Evolutionary conservation across 2,329 filamentous ascomycete genomes (phyloP).

Genomic region (Penicillium sclerotiorum): DNA sequence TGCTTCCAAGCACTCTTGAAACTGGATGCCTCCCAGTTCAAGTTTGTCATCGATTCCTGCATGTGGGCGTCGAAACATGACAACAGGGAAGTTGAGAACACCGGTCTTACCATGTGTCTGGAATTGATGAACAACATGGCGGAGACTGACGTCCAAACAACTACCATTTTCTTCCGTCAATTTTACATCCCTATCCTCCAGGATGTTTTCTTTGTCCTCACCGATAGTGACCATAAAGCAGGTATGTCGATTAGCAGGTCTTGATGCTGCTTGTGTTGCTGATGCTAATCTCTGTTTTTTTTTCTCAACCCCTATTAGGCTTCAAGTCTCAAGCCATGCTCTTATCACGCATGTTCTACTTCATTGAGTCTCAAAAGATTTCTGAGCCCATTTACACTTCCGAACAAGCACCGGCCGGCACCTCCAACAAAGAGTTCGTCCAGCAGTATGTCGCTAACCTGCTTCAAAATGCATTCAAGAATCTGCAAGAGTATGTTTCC

Average conservation of each 20-base stretch:
- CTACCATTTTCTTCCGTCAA: constrained; percentile 95
- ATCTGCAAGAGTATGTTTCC: constrained; percentile 77
- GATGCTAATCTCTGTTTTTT: no score
- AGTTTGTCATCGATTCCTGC: constrained; percentile 98
- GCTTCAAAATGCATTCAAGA: constrained; percentile 87
- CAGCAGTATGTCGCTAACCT: constrained; percentile 83
- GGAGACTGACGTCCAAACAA: constrained; percentile 81
- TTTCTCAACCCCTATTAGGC: constrained; percentile 45
- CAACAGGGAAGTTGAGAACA: constrained; percentile 95
- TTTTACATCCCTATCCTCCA: constrained; percentile 96
- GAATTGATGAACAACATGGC: constrained; percentile 98
- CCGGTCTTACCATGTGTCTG: constrained; percentile 95
- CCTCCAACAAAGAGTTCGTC: constrained; percentile 87
- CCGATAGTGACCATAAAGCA: constrained; percentile 96
- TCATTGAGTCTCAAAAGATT: constrained; percentile 87
- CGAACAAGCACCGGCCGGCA: constrained; percentile 80
- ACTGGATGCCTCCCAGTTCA: constrained; percentile 95
- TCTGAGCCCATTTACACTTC: constrained; percentile 85
- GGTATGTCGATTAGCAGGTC: constrained; percentile 55
- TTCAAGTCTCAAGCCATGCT: constrained; percentile 98
- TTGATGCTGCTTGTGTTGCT: no score
- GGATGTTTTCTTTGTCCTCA: constrained; percentile 97
- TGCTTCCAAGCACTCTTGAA: constrained; percentile 95
- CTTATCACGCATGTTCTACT: constrained; percentile 93
- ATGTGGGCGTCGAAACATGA: constrained; percentile 99